These are phyloP conservation scores for Tetrapyrgos nigripes DNA, from an alignment of 1,284 basidiomycete genomes.

Conservation along the genomic window DNA sequence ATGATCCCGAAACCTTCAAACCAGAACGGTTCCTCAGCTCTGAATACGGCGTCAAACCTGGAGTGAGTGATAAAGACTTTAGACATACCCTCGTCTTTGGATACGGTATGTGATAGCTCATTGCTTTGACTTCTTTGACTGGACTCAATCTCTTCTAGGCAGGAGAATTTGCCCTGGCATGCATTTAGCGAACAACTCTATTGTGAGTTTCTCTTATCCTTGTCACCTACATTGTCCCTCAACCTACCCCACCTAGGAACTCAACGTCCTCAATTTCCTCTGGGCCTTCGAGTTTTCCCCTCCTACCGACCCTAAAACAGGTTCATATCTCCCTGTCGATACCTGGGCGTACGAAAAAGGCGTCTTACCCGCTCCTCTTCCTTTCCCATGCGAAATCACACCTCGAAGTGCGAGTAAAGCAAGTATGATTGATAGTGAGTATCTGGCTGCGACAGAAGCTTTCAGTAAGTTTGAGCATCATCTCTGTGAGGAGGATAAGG, in stretches of 20 bases:
- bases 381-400: not conserved
- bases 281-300: conserved; percentile 25
- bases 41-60: conserved; percentile 23
- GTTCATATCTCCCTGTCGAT: not conserved
- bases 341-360: not conserved
- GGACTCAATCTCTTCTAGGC: not conserved
- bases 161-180: conserved; percentile 27
- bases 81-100: conserved; percentile 27
- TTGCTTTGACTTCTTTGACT: not conserved
- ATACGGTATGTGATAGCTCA: conserved; percentile 16
- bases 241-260: conserved; percentile 13
- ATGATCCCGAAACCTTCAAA: conserved; percentile 27
- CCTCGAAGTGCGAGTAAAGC: not conserved
- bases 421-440: not conserved
- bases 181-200: conserved; percentile 18
- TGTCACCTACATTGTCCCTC: not conserved
- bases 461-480: not conserved
- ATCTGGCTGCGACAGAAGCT: not conserved
- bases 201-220: conserved; percentile 12
- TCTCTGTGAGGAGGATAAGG: not conserved
- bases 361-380: not conserved
- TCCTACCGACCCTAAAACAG: conserved; percentile 18
- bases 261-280: conserved; percentile 21
- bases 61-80: conserved; percentile 21
- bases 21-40: conserved; percentile 28